Evolutionary conservation across 1,284 basidiomycete genomes (phyloP).

Genomic region (Takashimella koratensis): DNA sequence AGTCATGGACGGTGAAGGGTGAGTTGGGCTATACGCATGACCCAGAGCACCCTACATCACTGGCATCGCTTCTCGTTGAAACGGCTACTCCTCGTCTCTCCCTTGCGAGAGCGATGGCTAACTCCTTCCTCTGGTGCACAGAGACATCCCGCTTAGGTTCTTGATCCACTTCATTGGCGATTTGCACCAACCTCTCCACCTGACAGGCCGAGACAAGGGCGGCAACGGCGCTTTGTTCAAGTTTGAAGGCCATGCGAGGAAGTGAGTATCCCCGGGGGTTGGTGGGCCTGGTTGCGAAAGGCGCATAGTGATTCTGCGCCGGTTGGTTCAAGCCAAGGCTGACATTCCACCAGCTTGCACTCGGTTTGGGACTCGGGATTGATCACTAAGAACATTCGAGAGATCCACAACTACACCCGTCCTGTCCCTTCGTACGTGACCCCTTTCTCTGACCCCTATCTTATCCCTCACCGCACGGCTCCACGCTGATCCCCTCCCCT

Average conservation of each 20-base stretch:
- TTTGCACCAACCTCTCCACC: conserved; percentile 84
- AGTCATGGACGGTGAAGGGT: conserved; percentile 42
- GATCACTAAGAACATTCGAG: conserved; percentile 74
- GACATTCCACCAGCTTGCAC: conserved; percentile 67
- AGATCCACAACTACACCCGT: conserved; percentile 67
- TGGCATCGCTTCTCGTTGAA: too few relatives aligned
- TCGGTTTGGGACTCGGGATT: conserved; percentile 79
- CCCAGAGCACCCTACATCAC: too few relatives aligned
- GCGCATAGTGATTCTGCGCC: too few relatives aligned
- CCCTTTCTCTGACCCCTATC: not conserved
- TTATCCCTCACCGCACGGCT: not conserved
- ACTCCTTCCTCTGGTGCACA: conserved; percentile 10
- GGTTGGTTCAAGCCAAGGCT: too few relatives aligned
- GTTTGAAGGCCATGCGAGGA: conserved; percentile 59
- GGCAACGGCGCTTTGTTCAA: conserved; percentile 70
- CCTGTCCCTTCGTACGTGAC: conserved; percentile 57
- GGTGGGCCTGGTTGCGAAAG: too few relatives aligned
- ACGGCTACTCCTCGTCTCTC: too few relatives aligned
- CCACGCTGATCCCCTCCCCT: not conserved
- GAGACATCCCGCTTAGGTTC: conserved; percentile 71
- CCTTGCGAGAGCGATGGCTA: not conserved
- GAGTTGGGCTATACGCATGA: conserved; percentile 6
- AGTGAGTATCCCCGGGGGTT: conserved; percentile 25
- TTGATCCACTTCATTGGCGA: conserved; percentile 87
- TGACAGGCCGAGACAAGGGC: conserved; percentile 77